Evolutionary conservation across 176 grass and related monocot species (phyloP).

Genomic region (Zea luxurians): DNA sequence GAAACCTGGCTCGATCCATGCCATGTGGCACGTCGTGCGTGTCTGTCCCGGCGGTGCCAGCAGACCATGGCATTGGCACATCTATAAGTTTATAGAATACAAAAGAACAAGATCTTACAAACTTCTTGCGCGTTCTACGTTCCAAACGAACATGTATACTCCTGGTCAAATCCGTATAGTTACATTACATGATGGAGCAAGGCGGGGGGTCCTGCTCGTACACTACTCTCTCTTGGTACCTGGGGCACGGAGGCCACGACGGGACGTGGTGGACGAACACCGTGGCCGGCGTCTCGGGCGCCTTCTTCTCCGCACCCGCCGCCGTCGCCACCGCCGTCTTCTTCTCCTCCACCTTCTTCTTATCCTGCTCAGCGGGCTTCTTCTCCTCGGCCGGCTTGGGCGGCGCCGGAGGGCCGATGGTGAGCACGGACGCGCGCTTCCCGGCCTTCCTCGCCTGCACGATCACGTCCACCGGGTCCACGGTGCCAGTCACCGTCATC

Average conservation of each 20-base stretch:
- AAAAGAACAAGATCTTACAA: too few relatives aligned
- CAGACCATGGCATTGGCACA: too few relatives aligned
- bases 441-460: conserved; percentile 56
- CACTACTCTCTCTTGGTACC: conserved; percentile 41
- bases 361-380: conserved; percentile 28
- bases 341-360: background rate
- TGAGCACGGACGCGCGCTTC: conserved; percentile 52
- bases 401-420: conserved; percentile 39
- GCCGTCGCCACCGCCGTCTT: conserved; percentile 9
- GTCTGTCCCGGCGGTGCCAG: too few relatives aligned
- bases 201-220: conserved; percentile 36
- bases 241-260: conserved; percentile 30
- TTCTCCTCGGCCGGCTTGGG: conserved; percentile 54
- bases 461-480: conserved; percentile 69
- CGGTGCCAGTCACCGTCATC: conserved; percentile 58
- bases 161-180: too few relatives aligned
- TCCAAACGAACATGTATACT: too few relatives aligned
- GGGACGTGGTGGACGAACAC: conserved; percentile 43
- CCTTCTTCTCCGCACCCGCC: conserved; percentile 21
- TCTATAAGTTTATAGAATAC: too few relatives aligned
- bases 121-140: too few relatives aligned
- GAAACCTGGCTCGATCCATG: too few relatives aligned
- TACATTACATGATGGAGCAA: conserved; percentile 47
- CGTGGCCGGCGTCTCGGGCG: conserved; percentile 21
- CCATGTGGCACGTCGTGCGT: too few relatives aligned